A percentile compares a stretch with the other conserved stretches of the same genome.
These are phyloP conservation scores for Flaveria ramosissima DNA, from an alignment of 129 eudicot species.

Conservation along the genomic window DNA sequence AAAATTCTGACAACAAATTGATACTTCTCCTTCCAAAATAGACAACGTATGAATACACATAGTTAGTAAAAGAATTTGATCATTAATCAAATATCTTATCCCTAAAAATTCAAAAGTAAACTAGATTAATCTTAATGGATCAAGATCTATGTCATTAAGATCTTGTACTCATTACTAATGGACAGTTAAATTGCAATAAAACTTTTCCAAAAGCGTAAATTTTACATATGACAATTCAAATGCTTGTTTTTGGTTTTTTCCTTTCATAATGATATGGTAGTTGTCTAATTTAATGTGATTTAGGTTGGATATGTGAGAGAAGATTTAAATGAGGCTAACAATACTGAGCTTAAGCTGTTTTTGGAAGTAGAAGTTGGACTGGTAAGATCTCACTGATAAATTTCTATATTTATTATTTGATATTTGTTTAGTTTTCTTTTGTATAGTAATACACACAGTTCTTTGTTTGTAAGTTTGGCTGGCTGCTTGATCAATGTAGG, in stretches of 20 bases:
- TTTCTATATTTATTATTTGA: background rate
- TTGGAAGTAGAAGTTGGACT: conserved; percentile 62
- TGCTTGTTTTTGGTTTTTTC: background rate
- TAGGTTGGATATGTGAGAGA: conserved; percentile 82
- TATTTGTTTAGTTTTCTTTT: background rate
- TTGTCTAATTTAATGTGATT: conserved; percentile 13
- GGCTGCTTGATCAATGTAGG: conserved; percentile 42
- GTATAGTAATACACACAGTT: background rate
- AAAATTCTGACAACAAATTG: background rate
- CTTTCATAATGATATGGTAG: background rate
- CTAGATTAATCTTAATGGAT: background rate
- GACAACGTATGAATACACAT: too few relatives aligned
- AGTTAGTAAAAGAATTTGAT: too few relatives aligned
- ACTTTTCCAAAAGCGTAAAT: background rate
- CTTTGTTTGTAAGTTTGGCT: background rate
- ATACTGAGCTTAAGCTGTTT: conserved; percentile 74
- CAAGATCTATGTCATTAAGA: background rate
- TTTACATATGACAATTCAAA: conserved; percentile 4
- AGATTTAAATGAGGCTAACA: conserved; percentile 53
- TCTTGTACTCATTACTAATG: background rate
- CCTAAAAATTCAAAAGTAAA: too few relatives aligned
- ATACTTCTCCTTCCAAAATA: too few relatives aligned
- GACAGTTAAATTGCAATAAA: background rate
- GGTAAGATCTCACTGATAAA: conserved; percentile 35
- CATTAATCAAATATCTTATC: too few relatives aligned